Conservation (phyloP, 805 yeast species). For the Aciculoconidium aculeatum region DNA sequence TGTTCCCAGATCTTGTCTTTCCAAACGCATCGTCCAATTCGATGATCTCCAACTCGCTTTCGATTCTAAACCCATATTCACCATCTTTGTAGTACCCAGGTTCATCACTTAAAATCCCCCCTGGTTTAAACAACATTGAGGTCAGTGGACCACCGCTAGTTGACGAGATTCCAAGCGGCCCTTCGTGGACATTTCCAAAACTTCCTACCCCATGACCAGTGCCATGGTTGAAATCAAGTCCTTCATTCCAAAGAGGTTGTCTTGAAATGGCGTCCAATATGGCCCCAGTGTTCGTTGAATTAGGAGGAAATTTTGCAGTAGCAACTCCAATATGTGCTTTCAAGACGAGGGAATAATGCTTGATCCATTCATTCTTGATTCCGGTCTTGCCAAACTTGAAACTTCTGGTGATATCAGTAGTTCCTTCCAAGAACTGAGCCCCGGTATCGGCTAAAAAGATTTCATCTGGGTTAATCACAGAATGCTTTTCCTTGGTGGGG, state of each 20-base stretch:
- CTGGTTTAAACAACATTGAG: slow-evolving; percentile 38
- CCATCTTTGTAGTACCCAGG: slow-evolving; percentile 93
- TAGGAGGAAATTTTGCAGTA: slow-evolving; percentile 65
- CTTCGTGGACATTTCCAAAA: slow-evolving; percentile 88
- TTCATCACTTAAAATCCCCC: slow-evolving; percentile 82
- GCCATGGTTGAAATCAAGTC: slow-evolving; percentile 87
- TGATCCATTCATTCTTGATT: slow-evolving; percentile 42
- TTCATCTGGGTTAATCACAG: slow-evolving; percentile 58
- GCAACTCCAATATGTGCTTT: slow-evolving; percentile 91
- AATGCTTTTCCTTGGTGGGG: slow-evolving; percentile 54
- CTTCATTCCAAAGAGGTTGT: slow-evolving; percentile 73
- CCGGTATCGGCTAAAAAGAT: slow-evolving; percentile 86
- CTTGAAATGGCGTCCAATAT: slow-evolving; percentile 80
- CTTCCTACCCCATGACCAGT: slow-evolving; percentile 98
- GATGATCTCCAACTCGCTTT: slow-evolving; percentile 67
- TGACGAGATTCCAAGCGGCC: slow-evolving; percentile 78
- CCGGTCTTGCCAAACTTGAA: slow-evolving; percentile 49
- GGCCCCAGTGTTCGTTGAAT: slow-evolving; percentile 58
- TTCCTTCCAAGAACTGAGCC: slow-evolving; percentile 87
- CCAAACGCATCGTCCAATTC: slow-evolving; percentile 35
- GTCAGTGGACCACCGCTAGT: slow-evolving; percentile 47
- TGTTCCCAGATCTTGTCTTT: slow-evolving; percentile 25
- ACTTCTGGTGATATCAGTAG: slow-evolving; percentile 94
- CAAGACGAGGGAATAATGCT: slow-evolving; percentile 76
- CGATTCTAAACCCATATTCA: slow-evolving; percentile 85